Base-by-base conservation (phyloP, 2,329 filamentous ascomycete species). In the Pseudogymnoascus sp. region DNA sequence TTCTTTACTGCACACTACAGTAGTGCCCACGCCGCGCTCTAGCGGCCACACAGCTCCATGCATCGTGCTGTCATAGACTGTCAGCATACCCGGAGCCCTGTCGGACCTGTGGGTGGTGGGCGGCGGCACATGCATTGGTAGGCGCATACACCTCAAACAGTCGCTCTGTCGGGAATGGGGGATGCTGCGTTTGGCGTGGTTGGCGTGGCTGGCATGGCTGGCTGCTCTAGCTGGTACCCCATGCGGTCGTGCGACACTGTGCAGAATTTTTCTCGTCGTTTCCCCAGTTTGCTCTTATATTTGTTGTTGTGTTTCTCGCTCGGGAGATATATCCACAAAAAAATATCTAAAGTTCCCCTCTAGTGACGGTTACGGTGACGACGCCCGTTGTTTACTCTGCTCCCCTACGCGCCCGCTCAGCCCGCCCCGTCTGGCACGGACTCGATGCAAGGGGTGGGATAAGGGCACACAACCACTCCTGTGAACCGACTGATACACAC, bases 321-420 rank as follows among this genome's bases (percentile, higher is more conserved):
- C 21, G 44, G 44, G 21, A 50, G 13, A 50, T 50, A 50, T n/a
- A 50, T n/a, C 44, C 44, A 50, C 44, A 50, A 44, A 42, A 42
- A 21, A 44, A 37, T 11, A 37, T 31, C 44, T 50, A 50, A 50
- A 50, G 21, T 29, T 29, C 21, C 21, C 42, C 44, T 46, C 42
- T 46, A 46, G 42, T 46, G 42, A 50, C 44, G 44, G 44, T 50
- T 50, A 50, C 44, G 44, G 44, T 50, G 44, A 50, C 44, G 44
- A 50, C 44, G 44, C 44, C 44, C 44, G 44, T 50, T 50, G 44
- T 50, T 50, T 50, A 50, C 44, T 29, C 26, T 23, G 1, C 37
- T 10, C 40, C 19, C 23, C 44, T 50, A 50, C 44, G 44, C 44
- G 44, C 44, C 44, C 19, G 13, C 42, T 7, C 40, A 5, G 6